Percentiles rank a stretch among this genome's conserved stretches.
phyloP scores from a whole-genome alignment of 208 protist species.

The Acanthamoeba royreba region DNA sequence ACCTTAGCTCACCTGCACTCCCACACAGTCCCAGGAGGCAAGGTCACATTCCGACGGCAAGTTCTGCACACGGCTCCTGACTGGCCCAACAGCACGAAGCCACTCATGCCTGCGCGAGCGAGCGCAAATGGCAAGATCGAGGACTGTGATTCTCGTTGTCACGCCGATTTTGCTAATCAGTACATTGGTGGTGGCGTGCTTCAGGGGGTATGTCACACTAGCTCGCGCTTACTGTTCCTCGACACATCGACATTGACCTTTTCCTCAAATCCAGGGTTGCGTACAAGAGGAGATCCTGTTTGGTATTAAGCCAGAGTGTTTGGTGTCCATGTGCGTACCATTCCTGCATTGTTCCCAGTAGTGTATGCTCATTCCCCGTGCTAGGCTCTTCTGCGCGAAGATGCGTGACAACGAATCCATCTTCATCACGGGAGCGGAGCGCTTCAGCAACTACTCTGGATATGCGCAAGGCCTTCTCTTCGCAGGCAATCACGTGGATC shows the following conservation, averaged over 20 bases:
- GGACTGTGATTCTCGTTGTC: constrained; percentile 68
- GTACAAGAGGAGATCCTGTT: constrained; percentile 91
- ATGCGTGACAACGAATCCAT: constrained; percentile 80
- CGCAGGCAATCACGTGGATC: background rate
- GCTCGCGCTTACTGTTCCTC: background rate
- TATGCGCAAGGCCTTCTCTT: constrained; percentile 78
- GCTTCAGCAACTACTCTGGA: constrained; percentile 78
- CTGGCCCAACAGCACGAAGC: background rate
- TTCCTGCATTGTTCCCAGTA: too few species aligned
- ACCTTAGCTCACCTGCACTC: background rate
- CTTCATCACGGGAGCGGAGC: constrained; percentile 75
- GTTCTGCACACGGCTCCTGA: background rate
- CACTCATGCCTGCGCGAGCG: background rate
- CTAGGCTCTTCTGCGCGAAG: constrained; percentile 78
- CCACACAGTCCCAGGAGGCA: background rate
- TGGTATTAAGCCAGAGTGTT: constrained; percentile 81
- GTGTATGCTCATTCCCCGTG: background rate
- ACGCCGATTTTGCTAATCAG: constrained; percentile 89
- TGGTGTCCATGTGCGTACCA: constrained; percentile 61
- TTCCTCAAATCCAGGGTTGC: constrained; percentile 66
- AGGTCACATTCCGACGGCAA: background rate
- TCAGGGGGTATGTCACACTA: constrained; percentile 11
- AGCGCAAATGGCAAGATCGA: constrained; percentile 73
- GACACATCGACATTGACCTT: background rate
- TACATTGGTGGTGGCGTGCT: constrained; percentile 85